Evolutionary conservation across 768 basidiomycete species (phyloP).

Genomic region (Naganishia onofrii): DNA sequence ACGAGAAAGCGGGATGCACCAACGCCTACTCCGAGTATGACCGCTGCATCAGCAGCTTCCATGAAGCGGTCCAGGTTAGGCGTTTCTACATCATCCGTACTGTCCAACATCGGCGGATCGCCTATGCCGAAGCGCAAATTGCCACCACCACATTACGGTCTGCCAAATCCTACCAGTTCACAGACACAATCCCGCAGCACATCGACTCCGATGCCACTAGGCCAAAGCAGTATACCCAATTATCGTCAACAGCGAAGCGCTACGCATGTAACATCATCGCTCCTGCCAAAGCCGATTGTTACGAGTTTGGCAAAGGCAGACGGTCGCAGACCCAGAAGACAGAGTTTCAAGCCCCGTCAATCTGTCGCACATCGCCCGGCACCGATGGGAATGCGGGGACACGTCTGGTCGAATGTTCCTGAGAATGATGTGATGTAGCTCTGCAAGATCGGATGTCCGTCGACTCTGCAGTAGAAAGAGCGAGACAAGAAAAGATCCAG

Average conservation of each 20-base stretch:
- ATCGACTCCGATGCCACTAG: slow-evolving; percentile 17
- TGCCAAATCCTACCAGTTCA: slow-evolving; percentile 9
- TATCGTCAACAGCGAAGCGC: slow-evolving; percentile 19
- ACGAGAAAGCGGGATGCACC: slow-evolving; percentile 44
- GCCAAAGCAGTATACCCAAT: slow-evolving; percentile 12
- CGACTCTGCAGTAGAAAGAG: background rate
- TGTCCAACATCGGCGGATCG: slow-evolving; percentile 8
- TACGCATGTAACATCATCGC: slow-evolving; percentile 2
- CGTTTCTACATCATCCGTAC: slow-evolving; percentile 8
- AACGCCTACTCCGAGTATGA: slow-evolving; percentile 41
- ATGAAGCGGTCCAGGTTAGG: slow-evolving; percentile 22
- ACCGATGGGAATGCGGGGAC: slow-evolving; percentile 8
- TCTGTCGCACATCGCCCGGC: slow-evolving; percentile 16
- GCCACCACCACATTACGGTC: slow-evolving; percentile 10
- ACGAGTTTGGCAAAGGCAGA: slow-evolving; percentile 8
- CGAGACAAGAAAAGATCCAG: background rate
- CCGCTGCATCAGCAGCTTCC: background rate
- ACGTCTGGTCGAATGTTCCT: slow-evolving; percentile 19
- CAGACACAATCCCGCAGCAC: slow-evolving; percentile 6
- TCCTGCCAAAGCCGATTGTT: slow-evolving; percentile 17
- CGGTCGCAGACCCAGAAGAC: slow-evolving; percentile 26
- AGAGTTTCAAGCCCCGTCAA: slow-evolving; percentile 27
- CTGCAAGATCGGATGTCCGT: background rate
- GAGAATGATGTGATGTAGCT: slow-evolving; percentile 18
- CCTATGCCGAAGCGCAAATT: slow-evolving; percentile 8